These are phyloP conservation scores for Fusarium brevicatenulatum DNA, from an alignment of 2,329 filamentous ascomycete genomes.

Conservation along the genomic window DNA sequence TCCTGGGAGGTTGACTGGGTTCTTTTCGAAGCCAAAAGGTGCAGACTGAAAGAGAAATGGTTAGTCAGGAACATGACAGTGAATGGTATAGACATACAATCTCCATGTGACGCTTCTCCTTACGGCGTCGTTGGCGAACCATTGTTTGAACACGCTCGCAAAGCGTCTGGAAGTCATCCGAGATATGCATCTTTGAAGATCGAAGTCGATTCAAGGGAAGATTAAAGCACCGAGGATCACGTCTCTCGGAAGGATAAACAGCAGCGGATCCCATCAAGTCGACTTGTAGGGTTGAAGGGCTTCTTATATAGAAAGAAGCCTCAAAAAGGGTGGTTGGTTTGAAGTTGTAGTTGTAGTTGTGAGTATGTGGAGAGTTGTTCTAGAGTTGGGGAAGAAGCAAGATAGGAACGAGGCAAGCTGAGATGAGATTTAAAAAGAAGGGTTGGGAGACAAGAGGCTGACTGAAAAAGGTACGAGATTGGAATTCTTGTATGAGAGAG, in stretches of 20 bases:
- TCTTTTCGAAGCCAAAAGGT: conserved; percentile 68
- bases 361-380: conserved; percentile 5
- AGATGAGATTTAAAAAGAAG: conserved; percentile 1
- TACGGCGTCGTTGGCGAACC: conserved; percentile 53
- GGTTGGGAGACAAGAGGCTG: conserved; percentile 21
- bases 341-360: not conserved
- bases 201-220: conserved; percentile 28
- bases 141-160: conserved; percentile 57
- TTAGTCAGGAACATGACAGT: conserved; percentile 32
- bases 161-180: conserved; percentile 56
- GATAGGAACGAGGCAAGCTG: conserved; percentile 6
- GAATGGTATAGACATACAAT: conserved; percentile 54
- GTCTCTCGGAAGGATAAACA: conserved; percentile 24
- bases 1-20: conserved; percentile 63
- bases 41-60: conserved; percentile 59
- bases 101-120: conserved; percentile 54
- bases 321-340: not conserved
- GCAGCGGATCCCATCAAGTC: conserved; percentile 27
- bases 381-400: conserved; percentile 16
- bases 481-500: conserved; percentile 10
- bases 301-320: conserved; percentile 8
- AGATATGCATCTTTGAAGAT: conserved; percentile 48
- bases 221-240: conserved; percentile 29
- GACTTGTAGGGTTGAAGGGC: not conserved
- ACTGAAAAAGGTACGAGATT: conserved; percentile 4